Percentiles rank a stretch among this genome's conserved stretches.
phyloP scores from a whole-genome alignment of 352 stramenopile genomes.

The Globisporangium viniferum region DNA sequence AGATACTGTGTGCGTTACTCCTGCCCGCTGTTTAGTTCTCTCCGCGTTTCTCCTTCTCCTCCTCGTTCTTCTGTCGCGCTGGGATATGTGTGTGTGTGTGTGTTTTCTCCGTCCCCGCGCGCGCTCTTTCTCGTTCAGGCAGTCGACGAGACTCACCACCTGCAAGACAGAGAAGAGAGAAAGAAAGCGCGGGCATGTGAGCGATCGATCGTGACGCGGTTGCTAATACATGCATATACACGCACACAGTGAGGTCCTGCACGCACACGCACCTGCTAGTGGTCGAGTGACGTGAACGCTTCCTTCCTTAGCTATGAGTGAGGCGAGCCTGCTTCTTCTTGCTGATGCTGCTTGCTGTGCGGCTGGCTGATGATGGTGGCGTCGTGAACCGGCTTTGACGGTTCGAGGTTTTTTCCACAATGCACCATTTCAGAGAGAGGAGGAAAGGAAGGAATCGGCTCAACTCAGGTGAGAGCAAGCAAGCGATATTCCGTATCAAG shows the following conservation, averaged over 20 bases:
- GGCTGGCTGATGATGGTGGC: not conserved
- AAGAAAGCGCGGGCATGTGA: not conserved
- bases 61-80: not conserved
- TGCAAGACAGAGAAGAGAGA: not conserved
- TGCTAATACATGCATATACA: not conserved
- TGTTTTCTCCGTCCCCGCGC: not conserved
- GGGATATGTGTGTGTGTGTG: no score
- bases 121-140: not conserved
- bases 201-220: not conserved
- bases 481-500: not conserved
- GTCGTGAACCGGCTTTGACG: constrained; percentile 5
- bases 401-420: not conserved
- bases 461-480: not conserved
- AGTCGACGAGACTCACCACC: constrained; percentile 1
- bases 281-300: not conserved
- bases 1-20: not conserved
- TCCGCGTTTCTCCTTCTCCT: not conserved
- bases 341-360: not conserved
- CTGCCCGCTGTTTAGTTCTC: not conserved
- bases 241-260: not conserved
- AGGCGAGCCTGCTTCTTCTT: not conserved
- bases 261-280: not conserved
- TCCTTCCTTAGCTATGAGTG: not conserved
- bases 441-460: not conserved
- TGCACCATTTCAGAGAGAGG: no score